These are phyloP conservation scores for Coemansia umbellata DNA, from an alignment of 192 early-diverging fungal genomes.

Conservation along the genomic window DNA sequence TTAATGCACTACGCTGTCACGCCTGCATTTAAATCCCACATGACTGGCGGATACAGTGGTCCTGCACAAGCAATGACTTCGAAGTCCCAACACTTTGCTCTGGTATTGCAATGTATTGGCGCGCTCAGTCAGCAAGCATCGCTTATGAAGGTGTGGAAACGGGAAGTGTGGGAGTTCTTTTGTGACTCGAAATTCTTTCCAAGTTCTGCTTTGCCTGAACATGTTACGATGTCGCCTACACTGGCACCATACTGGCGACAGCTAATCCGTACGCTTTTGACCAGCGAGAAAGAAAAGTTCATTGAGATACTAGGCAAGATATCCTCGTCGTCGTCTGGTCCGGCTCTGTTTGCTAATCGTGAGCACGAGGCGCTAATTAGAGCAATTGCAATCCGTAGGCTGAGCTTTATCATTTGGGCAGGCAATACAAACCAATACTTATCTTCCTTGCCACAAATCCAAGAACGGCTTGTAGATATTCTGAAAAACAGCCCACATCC, in stretches of 20 bases:
- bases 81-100: slow-evolving; percentile 33
- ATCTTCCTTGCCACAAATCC: slow-evolving; percentile 70
- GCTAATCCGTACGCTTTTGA: slow-evolving; percentile 67
- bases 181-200: slow-evolving; percentile 48
- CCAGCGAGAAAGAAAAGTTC: slow-evolving; percentile 73
- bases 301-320: slow-evolving; percentile 68
- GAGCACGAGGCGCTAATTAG: slow-evolving; percentile 74
- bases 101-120: slow-evolving; percentile 26
- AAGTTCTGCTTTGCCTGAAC: slow-evolving; percentile 4
- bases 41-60: slow-evolving; percentile 46
- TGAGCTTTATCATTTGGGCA: slow-evolving; percentile 76
- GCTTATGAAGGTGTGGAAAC: slow-evolving; percentile 42
- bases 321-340: slow-evolving; percentile 56
- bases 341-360: slow-evolving; percentile 76
- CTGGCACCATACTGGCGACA: slow-evolving; percentile 59
- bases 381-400: slow-evolving; percentile 64
- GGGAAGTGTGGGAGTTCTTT: slow-evolving; percentile 51
- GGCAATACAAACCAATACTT: slow-evolving; percentile 75
- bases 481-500: slow-evolving; percentile 67
- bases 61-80: slow-evolving; percentile 27
- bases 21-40: slow-evolving; percentile 62
- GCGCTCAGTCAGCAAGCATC: slow-evolving; percentile 38
- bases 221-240: slow-evolving; percentile 28
- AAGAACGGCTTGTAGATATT: slow-evolving; percentile 86
- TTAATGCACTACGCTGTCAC: slow-evolving; percentile 80